Percentiles rank a stretch among this genome's conserved stretches.
phyloP scores from a whole-genome alignment of 1,139 yeast genomes.

The Ogataea hybrid region DNA sequence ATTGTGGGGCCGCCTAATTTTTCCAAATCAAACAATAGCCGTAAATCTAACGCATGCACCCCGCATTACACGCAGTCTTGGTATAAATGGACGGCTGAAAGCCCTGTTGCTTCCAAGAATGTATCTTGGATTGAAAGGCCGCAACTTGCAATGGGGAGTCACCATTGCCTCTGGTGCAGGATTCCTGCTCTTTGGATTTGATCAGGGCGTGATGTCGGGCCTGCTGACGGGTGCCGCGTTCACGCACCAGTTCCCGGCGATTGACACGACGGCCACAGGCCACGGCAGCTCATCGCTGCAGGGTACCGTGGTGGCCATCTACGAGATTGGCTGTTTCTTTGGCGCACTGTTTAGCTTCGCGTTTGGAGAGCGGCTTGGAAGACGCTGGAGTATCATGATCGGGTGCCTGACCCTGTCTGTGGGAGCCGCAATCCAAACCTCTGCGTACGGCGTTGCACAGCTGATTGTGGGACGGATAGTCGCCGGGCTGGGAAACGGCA shows the following conservation, averaged over 20 bases:
- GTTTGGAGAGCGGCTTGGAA: conserved; percentile 62
- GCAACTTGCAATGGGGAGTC: conserved; percentile 40
- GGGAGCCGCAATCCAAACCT: conserved; percentile 62
- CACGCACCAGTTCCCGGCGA: conserved; percentile 56
- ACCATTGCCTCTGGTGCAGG: conserved; percentile 63
- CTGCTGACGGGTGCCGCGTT: conserved; percentile 61
- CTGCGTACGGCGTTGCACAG: conserved; percentile 60
- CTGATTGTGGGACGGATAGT: conserved; percentile 71
- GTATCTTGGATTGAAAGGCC: conserved; percentile 47
- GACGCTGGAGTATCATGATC: conserved; percentile 58
- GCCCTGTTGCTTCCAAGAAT: not conserved
- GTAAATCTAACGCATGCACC: not conserved
- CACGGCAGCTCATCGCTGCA: conserved; percentile 39
- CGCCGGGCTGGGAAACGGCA: conserved; percentile 78
- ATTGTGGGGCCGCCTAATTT: not conserved
- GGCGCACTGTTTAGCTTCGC: conserved; percentile 67
- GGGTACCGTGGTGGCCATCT: conserved; percentile 71
- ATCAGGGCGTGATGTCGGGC: conserved; percentile 79
- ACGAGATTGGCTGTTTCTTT: conserved; percentile 73
- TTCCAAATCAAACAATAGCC: not conserved
- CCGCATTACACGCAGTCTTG: not conserved
- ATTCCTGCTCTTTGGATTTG: conserved; percentile 72
- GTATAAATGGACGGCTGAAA: not conserved
- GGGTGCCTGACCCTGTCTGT: conserved; percentile 60
- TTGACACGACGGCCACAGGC: conserved; percentile 27